These are phyloP conservation scores for Solanum commersonii DNA, from an alignment of 257 asterid genomes.

Conservation along the genomic window DNA sequence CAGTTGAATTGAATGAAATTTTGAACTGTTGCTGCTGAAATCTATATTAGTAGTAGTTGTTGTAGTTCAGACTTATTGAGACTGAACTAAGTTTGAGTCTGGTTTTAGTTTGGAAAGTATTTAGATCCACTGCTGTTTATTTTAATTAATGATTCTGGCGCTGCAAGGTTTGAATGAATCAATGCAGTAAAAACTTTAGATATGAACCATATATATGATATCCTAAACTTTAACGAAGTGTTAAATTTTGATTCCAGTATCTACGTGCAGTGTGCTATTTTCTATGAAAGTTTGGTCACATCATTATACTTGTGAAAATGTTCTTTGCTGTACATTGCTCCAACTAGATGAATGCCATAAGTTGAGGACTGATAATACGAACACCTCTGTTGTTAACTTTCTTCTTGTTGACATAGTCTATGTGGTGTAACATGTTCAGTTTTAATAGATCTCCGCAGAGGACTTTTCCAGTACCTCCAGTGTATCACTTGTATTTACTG, in stretches of 20 bases:
- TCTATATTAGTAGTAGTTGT: background rate
- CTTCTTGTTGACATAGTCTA: background rate
- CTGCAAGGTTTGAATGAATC: background rate
- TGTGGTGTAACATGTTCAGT: background rate
- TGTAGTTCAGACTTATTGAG: background rate
- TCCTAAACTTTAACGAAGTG: background rate
- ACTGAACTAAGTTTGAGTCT: background rate
- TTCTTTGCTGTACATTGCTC: background rate
- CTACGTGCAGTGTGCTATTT: background rate
- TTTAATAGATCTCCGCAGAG: background rate
- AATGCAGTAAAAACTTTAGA: background rate
- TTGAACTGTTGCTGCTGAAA: background rate
- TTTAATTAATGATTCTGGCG: background rate
- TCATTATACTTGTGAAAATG: background rate
- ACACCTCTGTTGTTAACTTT: background rate
- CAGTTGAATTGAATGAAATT: background rate
- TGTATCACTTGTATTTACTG: background rate
- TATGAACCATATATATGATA: background rate
- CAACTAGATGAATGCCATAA: background rate
- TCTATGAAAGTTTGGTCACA: background rate
- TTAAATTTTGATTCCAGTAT: background rate
- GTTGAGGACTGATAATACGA: background rate
- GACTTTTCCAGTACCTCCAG: background rate
- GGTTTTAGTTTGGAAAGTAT: background rate
- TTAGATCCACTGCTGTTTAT: background rate